These are phyloP conservation scores for Akanthomyces lecanii DNA, from an alignment of 2,329 filamentous ascomycete genomes.

Conservation along the genomic window DNA sequence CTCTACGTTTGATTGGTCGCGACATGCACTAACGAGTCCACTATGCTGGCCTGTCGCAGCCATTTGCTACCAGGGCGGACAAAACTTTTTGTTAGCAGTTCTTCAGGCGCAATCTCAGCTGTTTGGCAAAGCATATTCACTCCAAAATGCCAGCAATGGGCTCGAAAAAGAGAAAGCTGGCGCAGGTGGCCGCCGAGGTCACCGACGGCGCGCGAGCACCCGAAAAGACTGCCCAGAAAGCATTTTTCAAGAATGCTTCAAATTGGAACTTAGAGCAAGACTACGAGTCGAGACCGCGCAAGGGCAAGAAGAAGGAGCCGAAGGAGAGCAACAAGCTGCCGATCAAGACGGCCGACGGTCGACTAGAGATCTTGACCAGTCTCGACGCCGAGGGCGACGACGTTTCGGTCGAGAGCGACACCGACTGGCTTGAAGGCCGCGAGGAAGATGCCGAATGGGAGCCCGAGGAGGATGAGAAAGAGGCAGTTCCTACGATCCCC, in stretches of 20 bases:
- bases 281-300: slow-evolving; percentile 77
- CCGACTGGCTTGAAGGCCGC: slow-evolving; percentile 60
- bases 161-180: slow-evolving; percentile 55
- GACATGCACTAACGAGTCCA: slow-evolving; percentile 11
- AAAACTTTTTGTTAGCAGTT: slow-evolving; percentile 15
- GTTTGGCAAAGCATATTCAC: not conserved
- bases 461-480: slow-evolving; percentile 43
- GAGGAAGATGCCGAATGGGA: slow-evolving; percentile 49
- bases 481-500: slow-evolving; percentile 61
- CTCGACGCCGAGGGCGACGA: slow-evolving; percentile 57
- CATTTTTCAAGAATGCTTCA: slow-evolving; percentile 69
- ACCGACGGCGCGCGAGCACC: slow-evolving; percentile 32
- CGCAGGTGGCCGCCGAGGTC: slow-evolving; percentile 46
- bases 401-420: slow-evolving; percentile 54
- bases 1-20: slow-evolving; percentile 23
- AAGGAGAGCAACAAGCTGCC: slow-evolving; percentile 72
- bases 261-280: slow-evolving; percentile 90
- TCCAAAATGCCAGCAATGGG: slow-evolving; percentile 45
- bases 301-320: slow-evolving; percentile 65
- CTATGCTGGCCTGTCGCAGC: slow-evolving; percentile 1
- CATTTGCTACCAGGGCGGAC: not conserved
- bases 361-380: slow-evolving; percentile 56
- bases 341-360: slow-evolving; percentile 79
- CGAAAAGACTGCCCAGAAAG: slow-evolving; percentile 47
- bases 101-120: not conserved